Evolutionary conservation across 1,284 basidiomycete genomes (phyloP).

Genomic region (Tranzscheliella williamsii): DNA sequence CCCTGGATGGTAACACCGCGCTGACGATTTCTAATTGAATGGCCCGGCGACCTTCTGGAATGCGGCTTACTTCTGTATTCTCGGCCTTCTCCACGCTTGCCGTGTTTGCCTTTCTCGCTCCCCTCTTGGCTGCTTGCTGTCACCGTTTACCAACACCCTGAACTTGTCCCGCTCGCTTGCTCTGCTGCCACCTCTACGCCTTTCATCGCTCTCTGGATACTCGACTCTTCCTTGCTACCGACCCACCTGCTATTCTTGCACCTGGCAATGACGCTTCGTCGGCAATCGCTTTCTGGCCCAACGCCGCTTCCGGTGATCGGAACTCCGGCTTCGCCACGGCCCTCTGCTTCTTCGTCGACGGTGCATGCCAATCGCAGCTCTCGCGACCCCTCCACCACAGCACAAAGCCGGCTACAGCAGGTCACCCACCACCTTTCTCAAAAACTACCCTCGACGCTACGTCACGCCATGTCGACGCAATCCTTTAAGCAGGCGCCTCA

Average conservation of each 20-base stretch:
- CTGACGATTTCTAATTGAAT: no score
- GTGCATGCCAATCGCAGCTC: background rate
- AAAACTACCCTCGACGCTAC: conserved; percentile 39
- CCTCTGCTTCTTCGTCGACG: conserved; percentile 9
- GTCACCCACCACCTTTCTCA: conserved; percentile 25
- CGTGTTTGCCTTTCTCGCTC: no score
- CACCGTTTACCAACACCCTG: no score
- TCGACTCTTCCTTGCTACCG: no score
- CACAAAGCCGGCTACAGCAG: conserved; percentile 27
- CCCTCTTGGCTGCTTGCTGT: no score
- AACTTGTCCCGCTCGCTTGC: no score
- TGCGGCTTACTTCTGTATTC: no score
- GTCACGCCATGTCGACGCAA: conserved; percentile 31
- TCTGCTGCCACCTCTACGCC: no score
- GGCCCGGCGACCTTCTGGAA: no score
- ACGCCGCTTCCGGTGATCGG: conserved; percentile 12
- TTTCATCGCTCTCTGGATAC: no score
- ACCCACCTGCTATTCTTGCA: background rate
- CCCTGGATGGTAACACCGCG: no score
- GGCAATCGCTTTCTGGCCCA: conserved; percentile 31
- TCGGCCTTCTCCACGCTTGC: no score
- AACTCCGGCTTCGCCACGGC: conserved; percentile 9
- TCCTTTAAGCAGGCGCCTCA: conserved; percentile 54
- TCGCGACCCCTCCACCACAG: conserved; percentile 4
- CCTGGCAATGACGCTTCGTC: conserved; percentile 9